Conservation (phyloP, 345 rosid species). For the Ricinus communis region DNA sequence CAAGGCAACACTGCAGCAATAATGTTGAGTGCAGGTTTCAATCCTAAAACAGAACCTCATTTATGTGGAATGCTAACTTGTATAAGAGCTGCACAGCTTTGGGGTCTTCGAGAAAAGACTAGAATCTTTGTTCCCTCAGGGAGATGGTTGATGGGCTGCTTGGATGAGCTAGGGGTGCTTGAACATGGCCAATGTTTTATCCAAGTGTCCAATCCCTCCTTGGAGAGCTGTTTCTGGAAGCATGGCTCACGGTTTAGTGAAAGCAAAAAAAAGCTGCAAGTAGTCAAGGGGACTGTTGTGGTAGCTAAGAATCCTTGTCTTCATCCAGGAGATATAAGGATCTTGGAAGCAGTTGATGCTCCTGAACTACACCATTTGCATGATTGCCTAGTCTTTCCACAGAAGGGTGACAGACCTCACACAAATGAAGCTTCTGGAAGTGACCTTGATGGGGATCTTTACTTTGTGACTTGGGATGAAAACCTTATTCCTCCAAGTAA, state of each 20-base stretch:
- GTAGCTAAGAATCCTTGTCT: conserved; percentile 92
- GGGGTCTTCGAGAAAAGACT: conserved; percentile 83
- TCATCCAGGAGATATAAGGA: conserved; percentile 90
- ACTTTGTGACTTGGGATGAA: conserved; percentile 92
- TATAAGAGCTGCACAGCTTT: conserved; percentile 78
- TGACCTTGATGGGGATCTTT: conserved; percentile 94
- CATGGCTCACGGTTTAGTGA: conserved; percentile 73
- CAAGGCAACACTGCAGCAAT: conserved; percentile 79
- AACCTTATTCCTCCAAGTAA: conserved; percentile 75
- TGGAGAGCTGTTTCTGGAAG: conserved; percentile 68
- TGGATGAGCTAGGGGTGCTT: conserved; percentile 80
- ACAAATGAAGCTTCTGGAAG: conserved; percentile 93
- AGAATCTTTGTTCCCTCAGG: conserved; percentile 78
- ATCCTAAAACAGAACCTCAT: conserved; percentile 76
- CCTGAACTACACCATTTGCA: conserved; percentile 65
- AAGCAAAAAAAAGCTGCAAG: conserved; percentile 49
- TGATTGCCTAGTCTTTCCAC: conserved; percentile 92
- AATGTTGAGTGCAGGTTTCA: conserved; percentile 90
- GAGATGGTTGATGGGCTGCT: conserved; percentile 94
- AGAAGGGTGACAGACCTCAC: conserved; percentile 87
- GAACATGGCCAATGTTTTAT: conserved; percentile 89
- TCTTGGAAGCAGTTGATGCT: conserved; percentile 85
- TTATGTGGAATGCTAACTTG: conserved; percentile 81
- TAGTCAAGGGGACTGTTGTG: conserved; percentile 63
- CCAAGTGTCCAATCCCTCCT: conserved; percentile 71